phyloP scores from a whole-genome alignment of 495 filamentous ascomycete species.

The Annulohypoxylon moriforme region DNA sequence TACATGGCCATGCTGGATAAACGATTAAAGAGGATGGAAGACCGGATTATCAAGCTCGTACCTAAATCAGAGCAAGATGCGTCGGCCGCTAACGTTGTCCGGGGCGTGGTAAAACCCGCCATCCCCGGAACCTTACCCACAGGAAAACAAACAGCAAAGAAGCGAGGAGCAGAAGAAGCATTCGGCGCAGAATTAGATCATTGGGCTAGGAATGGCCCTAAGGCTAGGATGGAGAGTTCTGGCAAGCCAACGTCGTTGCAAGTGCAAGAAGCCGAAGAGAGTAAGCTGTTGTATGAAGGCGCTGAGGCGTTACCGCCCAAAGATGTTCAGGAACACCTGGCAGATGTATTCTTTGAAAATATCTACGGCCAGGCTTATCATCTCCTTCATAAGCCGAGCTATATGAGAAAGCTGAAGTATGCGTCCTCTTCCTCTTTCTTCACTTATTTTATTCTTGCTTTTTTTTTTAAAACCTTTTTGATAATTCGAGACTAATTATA shows the following conservation, averaged over 20 bases:
- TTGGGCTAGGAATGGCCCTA: slow-evolving; percentile 73
- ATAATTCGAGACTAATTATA: slow-evolving; percentile 42
- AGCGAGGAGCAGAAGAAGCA: slow-evolving; percentile 87
- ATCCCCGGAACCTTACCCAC: slow-evolving; percentile 69
- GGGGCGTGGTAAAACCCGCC: slow-evolving; percentile 80
- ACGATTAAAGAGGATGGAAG: slow-evolving; percentile 93
- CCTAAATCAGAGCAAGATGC: slow-evolving; percentile 81
- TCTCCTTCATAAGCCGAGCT: slow-evolving; percentile 96
- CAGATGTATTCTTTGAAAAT: slow-evolving; percentile 95
- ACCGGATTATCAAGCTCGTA: slow-evolving; percentile 94
- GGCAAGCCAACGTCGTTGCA: slow-evolving; percentile 68
- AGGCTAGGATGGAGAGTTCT: slow-evolving; percentile 58
- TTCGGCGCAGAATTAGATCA: slow-evolving; percentile 84
- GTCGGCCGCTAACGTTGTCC: slow-evolving; percentile 51
- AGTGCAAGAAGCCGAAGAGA: slow-evolving; percentile 75
- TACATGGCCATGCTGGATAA: slow-evolving; percentile 99
- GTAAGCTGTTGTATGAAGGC: slow-evolving; percentile 79
- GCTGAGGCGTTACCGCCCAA: slow-evolving; percentile 84
- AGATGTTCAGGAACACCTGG: slow-evolving; percentile 93
- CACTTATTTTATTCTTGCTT: slow-evolving; percentile 4
- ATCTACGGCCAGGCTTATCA: slow-evolving; percentile 96
- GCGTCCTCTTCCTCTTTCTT: slow-evolving; percentile 36
- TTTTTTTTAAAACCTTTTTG: too few relatives aligned
- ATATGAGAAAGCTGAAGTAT: slow-evolving; percentile 84
- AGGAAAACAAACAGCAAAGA: slow-evolving; percentile 70